Evolutionary conservation across 495 filamentous ascomycete species (phyloP).

Genomic region (Xylaria intraflava): DNA sequence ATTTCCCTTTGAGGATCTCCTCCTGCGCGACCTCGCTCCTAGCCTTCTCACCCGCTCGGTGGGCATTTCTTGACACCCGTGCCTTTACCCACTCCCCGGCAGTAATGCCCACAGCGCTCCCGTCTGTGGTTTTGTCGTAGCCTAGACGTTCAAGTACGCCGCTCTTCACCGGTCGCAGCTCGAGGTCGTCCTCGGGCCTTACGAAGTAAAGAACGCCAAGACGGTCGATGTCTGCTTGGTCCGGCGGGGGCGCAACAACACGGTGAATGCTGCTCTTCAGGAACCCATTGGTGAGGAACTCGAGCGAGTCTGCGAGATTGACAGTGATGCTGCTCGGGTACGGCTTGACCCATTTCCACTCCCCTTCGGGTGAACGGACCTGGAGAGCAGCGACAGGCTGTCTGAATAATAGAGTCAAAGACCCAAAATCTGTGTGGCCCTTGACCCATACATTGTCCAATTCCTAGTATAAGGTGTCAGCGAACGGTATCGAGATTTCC

Average conservation of each 20-base stretch:
- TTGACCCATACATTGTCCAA: conserved; percentile 29
- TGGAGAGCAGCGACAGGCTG: conserved; percentile 49
- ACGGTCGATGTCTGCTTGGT: conserved; percentile 47
- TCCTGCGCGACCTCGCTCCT: conserved; percentile 21
- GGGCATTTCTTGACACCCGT: conserved; percentile 24
- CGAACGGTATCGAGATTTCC: too few species aligned
- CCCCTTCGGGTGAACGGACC: conserved; percentile 39
- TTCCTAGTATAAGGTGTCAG: neutral
- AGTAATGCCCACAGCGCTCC: conserved; percentile 32
- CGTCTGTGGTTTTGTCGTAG: conserved; percentile 27
- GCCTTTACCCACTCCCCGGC: conserved; percentile 39
- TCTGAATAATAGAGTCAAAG: conserved; percentile 48
- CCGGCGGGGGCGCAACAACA: conserved; percentile 44
- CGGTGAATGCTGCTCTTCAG: conserved; percentile 49
- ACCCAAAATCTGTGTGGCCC: conserved; percentile 54
- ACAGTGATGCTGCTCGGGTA: conserved; percentile 49
- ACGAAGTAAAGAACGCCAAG: conserved; percentile 47
- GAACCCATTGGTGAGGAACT: conserved; percentile 43
- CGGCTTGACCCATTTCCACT: conserved; percentile 47
- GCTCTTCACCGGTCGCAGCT: conserved; percentile 30
- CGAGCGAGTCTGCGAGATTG: conserved; percentile 47
- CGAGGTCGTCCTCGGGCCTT: conserved; percentile 26
- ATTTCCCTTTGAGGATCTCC: conserved; percentile 23
- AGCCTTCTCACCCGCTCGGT: conserved; percentile 7
- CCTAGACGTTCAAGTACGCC: conserved; percentile 23